Conservation (phyloP, 495 filamentous ascomycete genomes). For the Penicillium dipodomyicola region DNA sequence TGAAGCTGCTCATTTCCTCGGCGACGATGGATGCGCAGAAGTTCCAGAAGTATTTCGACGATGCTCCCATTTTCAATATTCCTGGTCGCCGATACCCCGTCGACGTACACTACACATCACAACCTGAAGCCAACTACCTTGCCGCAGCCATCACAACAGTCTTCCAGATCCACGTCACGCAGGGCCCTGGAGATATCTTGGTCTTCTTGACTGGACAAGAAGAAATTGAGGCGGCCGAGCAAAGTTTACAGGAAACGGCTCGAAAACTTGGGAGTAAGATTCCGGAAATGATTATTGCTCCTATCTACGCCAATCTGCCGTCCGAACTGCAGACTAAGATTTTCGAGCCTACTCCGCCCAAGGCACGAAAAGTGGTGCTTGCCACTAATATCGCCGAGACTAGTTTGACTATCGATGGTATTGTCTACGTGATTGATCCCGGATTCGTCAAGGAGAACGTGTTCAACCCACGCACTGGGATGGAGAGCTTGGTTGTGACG, state of each 20-base stretch:
- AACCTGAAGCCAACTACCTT: conserved; percentile 93
- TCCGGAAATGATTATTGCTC: conserved; percentile 81
- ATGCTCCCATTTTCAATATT: conserved; percentile 94
- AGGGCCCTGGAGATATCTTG: conserved; percentile 83
- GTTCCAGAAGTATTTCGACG: conserved; percentile 89
- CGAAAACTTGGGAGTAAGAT: conserved; percentile 78
- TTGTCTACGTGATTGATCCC: conserved; percentile 88
- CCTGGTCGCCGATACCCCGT: conserved; percentile 89
- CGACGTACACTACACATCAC: conserved; percentile 86
- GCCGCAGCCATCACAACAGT: conserved; percentile 89
- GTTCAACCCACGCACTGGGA: conserved; percentile 86
- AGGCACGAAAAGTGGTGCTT: conserved; percentile 79
- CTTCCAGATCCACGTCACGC: conserved; percentile 93
- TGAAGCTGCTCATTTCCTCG: conserved; percentile 90
- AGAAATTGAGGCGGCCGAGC: conserved; percentile 83
- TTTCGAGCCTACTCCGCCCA: conserved; percentile 81
- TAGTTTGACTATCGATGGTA: conserved; percentile 83
- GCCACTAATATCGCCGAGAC: conserved; percentile 93
- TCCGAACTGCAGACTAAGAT: conserved; percentile 85
- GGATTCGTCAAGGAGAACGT: conserved; percentile 96
- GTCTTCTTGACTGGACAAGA: conserved; percentile 90
- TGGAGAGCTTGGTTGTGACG: conserved; percentile 87
- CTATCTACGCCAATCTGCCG: conserved; percentile 86
- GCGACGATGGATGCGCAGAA: conserved; percentile 95
- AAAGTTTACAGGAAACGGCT: conserved; percentile 75